Base-by-base conservation (phyloP, 2,329 filamentous ascomycete genomes). In the Ophiostoma sp. region DNA sequence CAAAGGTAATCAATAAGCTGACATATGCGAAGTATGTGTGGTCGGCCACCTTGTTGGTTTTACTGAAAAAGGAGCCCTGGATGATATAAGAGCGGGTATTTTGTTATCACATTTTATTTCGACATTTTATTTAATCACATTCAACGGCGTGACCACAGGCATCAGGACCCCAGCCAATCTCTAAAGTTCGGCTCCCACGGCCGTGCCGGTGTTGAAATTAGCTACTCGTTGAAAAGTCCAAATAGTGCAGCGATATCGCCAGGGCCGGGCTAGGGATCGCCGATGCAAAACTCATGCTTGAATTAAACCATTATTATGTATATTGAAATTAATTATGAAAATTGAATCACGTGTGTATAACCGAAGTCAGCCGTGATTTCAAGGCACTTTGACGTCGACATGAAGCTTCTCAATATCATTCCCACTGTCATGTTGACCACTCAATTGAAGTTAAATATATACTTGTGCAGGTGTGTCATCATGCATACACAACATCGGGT, bases 211-310 rank as follows among this genome's bases (percentile, higher is more conserved):
- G 33, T 23, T 36, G 20, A 23, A 10, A n/a, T 39, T 36, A 36
- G 15, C 27, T 7, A 20, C 13, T 35, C 31, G 15, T 33, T 64
- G 33, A 57, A n/a, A 20, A 52, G 17, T 8, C 11, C 6, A 27
- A 60, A 4, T 31, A 60, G 15, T 64, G 35, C 62, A 39, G 62
- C 62, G 62, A 65, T 65, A 39, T 65, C 62, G 62, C 62, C 62
- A 35, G 17, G 7, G 20, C 23, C 62, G 62, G 62, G 15, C 17
- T 15, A 36, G 33, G 5, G 62, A 65, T 65, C 62, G 62, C 33
- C 62, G 62, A 65, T 65, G 11, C 17, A 23, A 5, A 54, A 23
- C 17, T 8, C 48, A 54, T 23, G 20, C 11, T 4, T 57, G 17
- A 15, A 57, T 27, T 57, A 20, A 33, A 31, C 2, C 8, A 15